Base-by-base conservation (phyloP, 2,329 filamentous ascomycete species). In the Xylariaceae sp. region DNA sequence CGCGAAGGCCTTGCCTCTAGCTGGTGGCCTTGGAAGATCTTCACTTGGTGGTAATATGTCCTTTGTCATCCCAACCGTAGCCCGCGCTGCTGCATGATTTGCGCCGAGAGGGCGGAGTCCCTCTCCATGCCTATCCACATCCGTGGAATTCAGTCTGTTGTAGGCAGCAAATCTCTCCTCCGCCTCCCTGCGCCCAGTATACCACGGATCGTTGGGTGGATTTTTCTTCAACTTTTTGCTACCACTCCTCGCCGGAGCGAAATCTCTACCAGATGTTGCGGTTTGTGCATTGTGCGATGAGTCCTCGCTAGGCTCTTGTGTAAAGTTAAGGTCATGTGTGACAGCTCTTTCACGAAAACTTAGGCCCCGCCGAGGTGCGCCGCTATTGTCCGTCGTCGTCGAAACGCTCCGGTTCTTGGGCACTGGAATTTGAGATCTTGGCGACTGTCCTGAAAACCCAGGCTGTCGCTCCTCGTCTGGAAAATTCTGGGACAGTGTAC, bases 151-250 rank as follows among this genome's bases (percentile, higher is more conserved):
- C 31, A 65, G 64, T 29, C 64, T 64, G 16, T 68, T 56, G 26
- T 68, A 66, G n/a, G 70, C 60, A 5, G 69, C 65, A 51, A 71
- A 70, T 55, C 66, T 73, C 28, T 74, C 74, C 51, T 81, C 79
- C 3, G 76, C 74, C 26, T 80, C 78, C n/a, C 67, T 69, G 31
- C 78, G 75, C 21, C 71, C 69, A 46, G 71, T 73, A 62, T 77
- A 76, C 76, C 78, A 79, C 1, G 76, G 71, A 45, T 86, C 82
- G n/a, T 71, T 75, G 1, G 84, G 82, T 1, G 81, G 83, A 2
- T 83, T 79, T 60, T 87, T 87, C 66, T 76, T 80, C 31, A 86
- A 72, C 66, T 83, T 87, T 62, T 85, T 85, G 65, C 83, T 87
- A n/a, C 75, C 79, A 53, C 73, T 82, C 46, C 82, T 78, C 7